Evolutionary conservation across 106 monocot genomes (phyloP), one percentile per base, ranked within the genome.

Genomic region (Allium fistulosum): DNA sequence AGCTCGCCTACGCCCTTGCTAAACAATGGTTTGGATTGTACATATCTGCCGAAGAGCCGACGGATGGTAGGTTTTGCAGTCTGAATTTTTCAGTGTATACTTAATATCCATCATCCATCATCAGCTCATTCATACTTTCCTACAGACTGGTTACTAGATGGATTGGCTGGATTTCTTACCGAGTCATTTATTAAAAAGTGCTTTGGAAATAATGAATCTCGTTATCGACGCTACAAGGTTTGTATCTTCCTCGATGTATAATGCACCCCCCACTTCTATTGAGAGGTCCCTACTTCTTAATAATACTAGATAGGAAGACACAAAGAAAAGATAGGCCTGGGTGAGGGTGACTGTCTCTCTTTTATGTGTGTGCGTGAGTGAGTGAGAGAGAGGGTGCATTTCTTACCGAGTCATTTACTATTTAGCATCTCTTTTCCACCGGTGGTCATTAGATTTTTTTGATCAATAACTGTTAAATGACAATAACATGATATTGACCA

Each of bases 21-120:
- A 89, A 71, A 65, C 97, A 99, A 67, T 99, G 97, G 97, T 99
- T 99, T 92, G 97, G 97, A 56, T 75, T 85, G 50, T 99, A 82
- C 62, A 77, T 92, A 49, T 68, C 77, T 73, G 84, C 88, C 48
- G 89, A 99, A 70, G 84, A 84, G 52, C 70, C 82, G 69, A 85
- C 46, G 72, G 97, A 99, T 83, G 92, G 97, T 90, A 83, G 72
- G 68, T 65, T 16, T 61, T 58, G 49, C 17, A 68, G 37, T 11
- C 63, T 49, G 11, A n/a, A 55, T 55, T 5, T 51, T 65, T 49
- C 48, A 65, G 2, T 48, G 37, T 37, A 37, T 5, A 37, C 37
- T 37, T 37, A 37, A 37, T 37, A 37, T 37, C 37, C 37, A 37
- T 37, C 10, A 1, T 46, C 49, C 12, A 26, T 52, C 10, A 52